Evolutionary conservation across 208 protist genomes (phyloP), one percentile per base, ranked within the genome.

Genomic region (Acanthamoeba royreba): DNA sequence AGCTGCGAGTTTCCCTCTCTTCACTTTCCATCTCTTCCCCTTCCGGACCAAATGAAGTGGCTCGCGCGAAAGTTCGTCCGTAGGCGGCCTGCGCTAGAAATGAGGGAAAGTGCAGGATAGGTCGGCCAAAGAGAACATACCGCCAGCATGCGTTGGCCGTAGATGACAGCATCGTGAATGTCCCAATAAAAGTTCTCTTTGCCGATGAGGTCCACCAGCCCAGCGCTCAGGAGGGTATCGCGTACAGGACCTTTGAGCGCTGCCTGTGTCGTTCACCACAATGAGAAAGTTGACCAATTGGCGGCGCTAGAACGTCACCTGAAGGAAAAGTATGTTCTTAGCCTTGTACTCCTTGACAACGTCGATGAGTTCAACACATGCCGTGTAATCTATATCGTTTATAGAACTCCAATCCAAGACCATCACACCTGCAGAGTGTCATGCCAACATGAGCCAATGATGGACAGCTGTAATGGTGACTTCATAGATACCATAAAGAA

Each of bases 151-250:
- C 74, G 40, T 22, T 85, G 74, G 17, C 74, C 74, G n/a, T 85
- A 85, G 45, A 85, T 40, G 9, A 85, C 74, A 9, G 74, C 74
- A 40, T 85, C 74, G 45, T 85, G 74, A 4, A 85, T 9, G 22
- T 85, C 74, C 74, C 74, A 85, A 47, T 85, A 85, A 22, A 85
- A 85, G 74, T 85, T 85, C 45, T 85, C 74, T 33, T 85, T 85
- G 35, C 74, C 74, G 0, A 85, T 85, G 25, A 85, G 45, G 45
- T 85, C 74, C 74, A 85, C 74, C 22, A 85, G 45, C 35, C 74
- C 74, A 17, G 11, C 74, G 45, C 43, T 55, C 43, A 85, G 74
- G 38, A 85, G n/a, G 38, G 74, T 85, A 11, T 85, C 74, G 9
- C 74, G 74, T 15, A 85, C 74, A 13, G 74, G 74, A 28, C 74